A percentile compares a stretch with the other conserved stretches of the same genome.
Conservation (phyloP, 495 filamentous ascomycete species). For the Pseudevernia furfuracea region DNA sequence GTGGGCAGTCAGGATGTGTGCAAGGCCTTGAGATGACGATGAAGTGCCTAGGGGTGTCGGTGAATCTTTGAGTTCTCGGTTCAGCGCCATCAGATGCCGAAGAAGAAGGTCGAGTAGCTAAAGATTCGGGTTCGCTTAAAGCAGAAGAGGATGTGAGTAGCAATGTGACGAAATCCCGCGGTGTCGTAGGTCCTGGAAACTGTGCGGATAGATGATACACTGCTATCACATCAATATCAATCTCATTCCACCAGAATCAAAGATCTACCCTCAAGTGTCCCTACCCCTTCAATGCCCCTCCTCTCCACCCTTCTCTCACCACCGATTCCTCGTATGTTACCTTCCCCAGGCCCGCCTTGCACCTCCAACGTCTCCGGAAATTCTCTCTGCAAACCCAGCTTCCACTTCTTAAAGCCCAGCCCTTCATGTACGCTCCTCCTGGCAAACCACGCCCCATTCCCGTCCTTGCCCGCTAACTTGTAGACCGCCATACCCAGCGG, state of each 20-base stretch:
- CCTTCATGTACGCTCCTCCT: conserved; percentile 74
- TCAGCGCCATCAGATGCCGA: conserved; percentile 24
- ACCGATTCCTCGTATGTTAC: conserved; percentile 74
- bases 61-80: conserved; percentile 19
- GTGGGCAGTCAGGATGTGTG: conserved; percentile 61
- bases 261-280: conserved; percentile 49
- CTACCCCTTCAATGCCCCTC: conserved; percentile 44
- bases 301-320: conserved; percentile 65
- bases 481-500: conserved; percentile 70
- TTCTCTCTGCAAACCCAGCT: conserved; percentile 41
- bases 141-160: conserved; percentile 49
- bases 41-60: conserved; percentile 51
- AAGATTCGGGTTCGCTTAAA: conserved; percentile 25
- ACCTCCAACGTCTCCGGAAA: conserved; percentile 57
- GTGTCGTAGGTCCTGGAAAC: conserved; percentile 81
- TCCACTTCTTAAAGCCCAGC: conserved; percentile 64
- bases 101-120: conserved; percentile 21
- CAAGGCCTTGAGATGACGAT: conserved; percentile 84
- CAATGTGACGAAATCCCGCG: conserved; percentile 79
- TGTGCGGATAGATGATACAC: conserved; percentile 81
- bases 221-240: conserved; percentile 27
- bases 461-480: conserved; percentile 70
- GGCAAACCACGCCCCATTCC: conserved; percentile 84
- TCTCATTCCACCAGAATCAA: background rate
- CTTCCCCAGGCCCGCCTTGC: conserved; percentile 53